Percentiles rank a stretch among this genome's conserved stretches.
phyloP scores from a whole-genome alignment of 176 grass and related monocot species.

The Oryza meyeriana region DNA sequence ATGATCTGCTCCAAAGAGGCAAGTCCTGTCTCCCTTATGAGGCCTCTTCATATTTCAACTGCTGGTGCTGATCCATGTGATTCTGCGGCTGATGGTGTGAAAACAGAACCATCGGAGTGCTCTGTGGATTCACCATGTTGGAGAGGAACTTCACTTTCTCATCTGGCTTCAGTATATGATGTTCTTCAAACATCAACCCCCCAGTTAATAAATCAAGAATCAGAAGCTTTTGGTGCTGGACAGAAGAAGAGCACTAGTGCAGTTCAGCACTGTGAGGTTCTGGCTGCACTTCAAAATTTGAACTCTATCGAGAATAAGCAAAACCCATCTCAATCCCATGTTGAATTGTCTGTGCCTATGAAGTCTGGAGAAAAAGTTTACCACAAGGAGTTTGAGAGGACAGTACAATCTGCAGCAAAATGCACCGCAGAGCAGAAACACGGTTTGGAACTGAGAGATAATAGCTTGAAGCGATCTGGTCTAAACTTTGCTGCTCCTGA shows the following conservation, averaged over 20 bases:
- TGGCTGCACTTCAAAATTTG: slow-evolving; percentile 1
- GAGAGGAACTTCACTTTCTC: slow-evolving; percentile 41
- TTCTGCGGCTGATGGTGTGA: slow-evolving; percentile 32
- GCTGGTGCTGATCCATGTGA: not conserved
- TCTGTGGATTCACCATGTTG: slow-evolving; percentile 64
- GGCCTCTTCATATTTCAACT: slow-evolving; percentile 31
- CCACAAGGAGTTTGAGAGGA: slow-evolving; percentile 14
- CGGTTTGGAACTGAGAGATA: slow-evolving; percentile 15
- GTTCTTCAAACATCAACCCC: not conserved
- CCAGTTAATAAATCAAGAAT: slow-evolving; percentile 12
- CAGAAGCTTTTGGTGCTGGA: not conserved
- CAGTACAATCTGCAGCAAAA: not conserved
- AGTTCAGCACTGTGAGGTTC: not conserved
- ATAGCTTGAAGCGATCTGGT: slow-evolving; percentile 27
- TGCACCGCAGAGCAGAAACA: slow-evolving; percentile 19
- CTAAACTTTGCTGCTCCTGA: slow-evolving; percentile 43
- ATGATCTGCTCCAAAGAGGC: slow-evolving; percentile 15
- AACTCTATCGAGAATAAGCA: slow-evolving; percentile 17
- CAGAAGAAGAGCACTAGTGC: not conserved
- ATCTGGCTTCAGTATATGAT: slow-evolving; percentile 25
- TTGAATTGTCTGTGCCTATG: slow-evolving; percentile 1
- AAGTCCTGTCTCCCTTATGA: slow-evolving; percentile 9
- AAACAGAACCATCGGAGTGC: slow-evolving; percentile 47
- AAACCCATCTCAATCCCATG: slow-evolving; percentile 3
- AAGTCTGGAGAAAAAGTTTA: slow-evolving; percentile 27